Evolutionary conservation across 257 asterid species (phyloP).

Genomic region (Galeopsis tetrahit): DNA sequence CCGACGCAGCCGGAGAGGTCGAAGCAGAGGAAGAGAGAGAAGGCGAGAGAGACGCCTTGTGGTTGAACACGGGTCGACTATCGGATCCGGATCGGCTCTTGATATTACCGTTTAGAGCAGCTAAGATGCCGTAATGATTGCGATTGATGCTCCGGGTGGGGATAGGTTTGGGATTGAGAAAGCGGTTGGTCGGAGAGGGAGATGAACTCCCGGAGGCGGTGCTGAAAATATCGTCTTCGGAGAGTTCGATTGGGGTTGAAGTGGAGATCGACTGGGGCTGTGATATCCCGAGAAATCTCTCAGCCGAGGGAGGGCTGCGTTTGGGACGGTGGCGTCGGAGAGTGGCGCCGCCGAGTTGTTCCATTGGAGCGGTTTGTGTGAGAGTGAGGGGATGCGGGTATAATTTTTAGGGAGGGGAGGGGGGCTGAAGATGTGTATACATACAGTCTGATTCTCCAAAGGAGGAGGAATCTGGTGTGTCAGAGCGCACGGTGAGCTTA

Average conservation of each 20-base stretch:
- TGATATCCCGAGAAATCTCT: slow-evolving; percentile 44
- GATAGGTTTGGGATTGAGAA: slow-evolving; percentile 24
- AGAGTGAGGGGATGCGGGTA: slow-evolving; percentile 23
- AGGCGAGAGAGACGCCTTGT: slow-evolving; percentile 56
- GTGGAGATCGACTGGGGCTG: slow-evolving; percentile 38
- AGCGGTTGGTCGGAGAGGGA: slow-evolving; percentile 34
- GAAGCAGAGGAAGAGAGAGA: slow-evolving; percentile 51
- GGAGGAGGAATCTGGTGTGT: slow-evolving; percentile 43
- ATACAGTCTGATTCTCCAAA: slow-evolving; percentile 22
- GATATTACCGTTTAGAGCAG: slow-evolving; percentile 44
- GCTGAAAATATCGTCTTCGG: slow-evolving; percentile 67
- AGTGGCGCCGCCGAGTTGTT: slow-evolving; percentile 39
- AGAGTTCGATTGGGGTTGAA: slow-evolving; percentile 49
- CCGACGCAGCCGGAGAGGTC: slow-evolving; percentile 41
- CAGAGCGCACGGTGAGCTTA: slow-evolving; percentile 1
- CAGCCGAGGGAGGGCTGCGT: slow-evolving; percentile 37
- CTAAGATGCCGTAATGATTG: slow-evolving; percentile 56
- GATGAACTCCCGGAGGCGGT: slow-evolving; percentile 38
- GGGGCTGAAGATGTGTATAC: slow-evolving; percentile 20
- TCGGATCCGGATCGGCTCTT: slow-evolving; percentile 40
- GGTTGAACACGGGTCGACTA: slow-evolving; percentile 56
- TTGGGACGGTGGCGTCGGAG: slow-evolving; percentile 36
- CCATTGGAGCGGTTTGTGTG: slow-evolving; percentile 39
- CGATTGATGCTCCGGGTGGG: slow-evolving; percentile 13
- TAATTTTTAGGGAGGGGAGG: not conserved